Base-by-base conservation (phyloP, 2,329 filamentous ascomycete species). In the Kalmusia sp. region DNA sequence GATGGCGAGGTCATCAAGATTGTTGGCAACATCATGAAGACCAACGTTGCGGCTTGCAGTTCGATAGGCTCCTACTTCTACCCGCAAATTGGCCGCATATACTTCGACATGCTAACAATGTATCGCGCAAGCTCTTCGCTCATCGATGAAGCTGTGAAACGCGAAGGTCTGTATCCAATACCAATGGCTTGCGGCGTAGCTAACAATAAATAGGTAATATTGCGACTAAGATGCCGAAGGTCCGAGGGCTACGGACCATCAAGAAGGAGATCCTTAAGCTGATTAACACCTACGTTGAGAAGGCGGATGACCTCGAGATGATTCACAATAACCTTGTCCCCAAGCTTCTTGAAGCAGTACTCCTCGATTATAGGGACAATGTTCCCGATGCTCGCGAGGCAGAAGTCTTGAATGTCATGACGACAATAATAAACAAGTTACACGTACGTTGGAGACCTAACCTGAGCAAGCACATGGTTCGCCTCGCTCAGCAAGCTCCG, bases 11-110 rank as follows among this genome's bases (percentile, higher is more conserved):
- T 93, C 1, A 98, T 99, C 80, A 99, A 99, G 81, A 88, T 99
- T 63, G 93, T 99, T 58, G 95, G 95, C 62, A 99, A 99, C 77
- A 97, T 99, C 72, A 99, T 99, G 95, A 99, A 99, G 84, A 99
- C 95, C 1, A 99, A 99, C 67, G 95, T 99, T 4, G 93, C 96
- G n/a, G 95, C 95, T 30, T 99, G 95, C 76, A 91, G 91, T 30
- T 98, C 95, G 0, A 95, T 99, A 53, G 95, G 96, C 28, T 87
- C 91, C 47, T 99, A 98, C 78, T 99, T 99, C 76, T 97, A 96
- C 70, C 93, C 95, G 11, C 95, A 99, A 73, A 96, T 99, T 65
- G 95, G 93, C 34, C 89, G 92, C 52, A 98, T 99, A 64, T 99
- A 98, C 76, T 87, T 96, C 63, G 95, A 99, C 72, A 98, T 99